Evolutionary conservation across 306 rosid species (phyloP).

Genomic region (Ceratonia siliqua): DNA sequence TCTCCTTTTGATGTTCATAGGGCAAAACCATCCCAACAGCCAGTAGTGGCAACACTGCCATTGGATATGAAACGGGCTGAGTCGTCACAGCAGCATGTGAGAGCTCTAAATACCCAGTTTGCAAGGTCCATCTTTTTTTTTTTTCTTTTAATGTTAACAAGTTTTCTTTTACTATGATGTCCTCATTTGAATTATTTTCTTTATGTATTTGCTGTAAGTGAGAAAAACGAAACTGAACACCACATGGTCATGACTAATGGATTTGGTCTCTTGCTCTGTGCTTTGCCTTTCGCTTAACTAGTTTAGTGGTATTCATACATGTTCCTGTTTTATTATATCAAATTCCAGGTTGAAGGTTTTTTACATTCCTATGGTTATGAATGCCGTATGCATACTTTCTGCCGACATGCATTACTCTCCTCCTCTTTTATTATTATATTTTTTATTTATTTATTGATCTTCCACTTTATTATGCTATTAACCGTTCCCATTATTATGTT

Average conservation of each 20-base stretch:
- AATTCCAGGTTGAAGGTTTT: constrained; percentile 11
- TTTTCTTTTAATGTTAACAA: constrained; percentile 28
- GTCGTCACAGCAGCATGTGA: constrained; percentile 93
- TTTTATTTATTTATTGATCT: neutral
- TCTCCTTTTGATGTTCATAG: constrained; percentile 69
- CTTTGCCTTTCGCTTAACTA: constrained; percentile 10
- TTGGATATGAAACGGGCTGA: constrained; percentile 75
- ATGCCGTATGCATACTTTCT: neutral
- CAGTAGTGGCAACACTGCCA: constrained; percentile 38
- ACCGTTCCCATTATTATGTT: constrained; percentile 14
- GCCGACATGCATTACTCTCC: neutral
- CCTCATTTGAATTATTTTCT: neutral
- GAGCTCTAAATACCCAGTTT: constrained; percentile 97
- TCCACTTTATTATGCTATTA: neutral
- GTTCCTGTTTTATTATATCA: constrained; percentile 14
- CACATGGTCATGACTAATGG: constrained; percentile 22
- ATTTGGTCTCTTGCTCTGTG: neutral
- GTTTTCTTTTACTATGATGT: constrained; percentile 22
- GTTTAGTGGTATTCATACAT: neutral
- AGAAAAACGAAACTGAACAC: neutral
- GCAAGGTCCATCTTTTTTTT: constrained; percentile 74
- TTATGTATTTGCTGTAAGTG: neutral
- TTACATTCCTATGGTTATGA: neutral
- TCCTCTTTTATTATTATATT: too few species aligned
- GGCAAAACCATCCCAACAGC: constrained; percentile 75